phyloP scores from a whole-genome alignment of 495 filamentous ascomycete genomes.

The Xeromyces bisporus region DNA sequence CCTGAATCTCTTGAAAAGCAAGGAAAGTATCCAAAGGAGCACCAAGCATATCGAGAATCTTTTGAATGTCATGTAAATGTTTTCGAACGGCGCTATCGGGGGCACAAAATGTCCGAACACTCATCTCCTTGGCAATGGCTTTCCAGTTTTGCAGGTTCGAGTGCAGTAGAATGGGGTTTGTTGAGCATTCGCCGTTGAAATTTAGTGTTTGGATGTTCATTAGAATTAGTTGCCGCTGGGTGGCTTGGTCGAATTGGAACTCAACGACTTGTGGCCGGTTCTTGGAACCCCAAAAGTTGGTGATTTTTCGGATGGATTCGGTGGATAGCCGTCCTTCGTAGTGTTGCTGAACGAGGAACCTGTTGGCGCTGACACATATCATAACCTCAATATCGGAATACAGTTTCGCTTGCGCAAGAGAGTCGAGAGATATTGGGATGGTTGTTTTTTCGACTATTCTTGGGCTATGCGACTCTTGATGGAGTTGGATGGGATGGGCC shows the following conservation, averaged over 20 bases:
- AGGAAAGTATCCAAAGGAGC: constrained; percentile 21
- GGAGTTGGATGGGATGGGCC: constrained; percentile 5
- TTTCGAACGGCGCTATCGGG: constrained; percentile 37
- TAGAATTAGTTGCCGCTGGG: constrained; percentile 34
- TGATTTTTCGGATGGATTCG: constrained; percentile 31
- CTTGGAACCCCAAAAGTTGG: constrained; percentile 29
- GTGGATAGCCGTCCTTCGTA: constrained; percentile 26
- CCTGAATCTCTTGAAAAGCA: constrained; percentile 22
- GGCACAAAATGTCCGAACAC: constrained; percentile 37
- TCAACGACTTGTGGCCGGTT: constrained; percentile 36
- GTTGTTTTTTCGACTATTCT: constrained; percentile 9
- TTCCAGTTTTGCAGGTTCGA: constrained; percentile 37
- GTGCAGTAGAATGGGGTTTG: constrained; percentile 24
- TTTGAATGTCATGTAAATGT: constrained; percentile 33
- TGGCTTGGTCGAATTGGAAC: constrained; percentile 40
- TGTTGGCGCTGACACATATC: constrained; percentile 34
- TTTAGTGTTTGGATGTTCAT: constrained; percentile 31
- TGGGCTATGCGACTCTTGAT: constrained; percentile 3
- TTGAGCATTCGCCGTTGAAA: constrained; percentile 28
- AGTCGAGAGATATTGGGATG: constrained; percentile 28
- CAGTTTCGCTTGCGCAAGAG: constrained; percentile 30
- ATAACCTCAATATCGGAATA: constrained; percentile 40
- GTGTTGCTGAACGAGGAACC: constrained; percentile 30
- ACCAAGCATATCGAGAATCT: constrained; percentile 37
- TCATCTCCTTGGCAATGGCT: constrained; percentile 31